Evolutionary conservation across 2,329 filamentous ascomycete species (phyloP).

Genomic region (Trichoderma semiorbis): DNA sequence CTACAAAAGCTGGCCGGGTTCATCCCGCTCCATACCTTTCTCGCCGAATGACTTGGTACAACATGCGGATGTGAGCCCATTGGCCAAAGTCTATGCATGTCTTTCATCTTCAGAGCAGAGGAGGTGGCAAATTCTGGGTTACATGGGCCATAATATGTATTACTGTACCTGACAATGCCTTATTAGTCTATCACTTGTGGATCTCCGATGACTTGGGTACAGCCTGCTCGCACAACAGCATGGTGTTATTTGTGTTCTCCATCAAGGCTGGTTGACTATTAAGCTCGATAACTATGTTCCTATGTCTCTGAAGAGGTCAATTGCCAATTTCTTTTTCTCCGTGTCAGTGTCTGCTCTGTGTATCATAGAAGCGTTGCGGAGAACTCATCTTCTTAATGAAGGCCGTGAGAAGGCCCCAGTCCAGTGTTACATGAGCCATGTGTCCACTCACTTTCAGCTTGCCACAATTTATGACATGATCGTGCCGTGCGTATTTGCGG

Average conservation of each 20-base stretch:
- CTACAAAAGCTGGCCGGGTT: no score
- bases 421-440: background rate
- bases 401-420: background rate
- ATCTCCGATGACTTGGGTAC: background rate
- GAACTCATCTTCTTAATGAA: background rate
- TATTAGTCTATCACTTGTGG: background rate
- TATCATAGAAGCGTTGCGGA: background rate
- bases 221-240: background rate
- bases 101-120: background rate
- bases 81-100: background rate
- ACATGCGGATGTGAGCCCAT: background rate
- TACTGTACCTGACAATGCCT: background rate
- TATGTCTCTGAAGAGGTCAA: no score
- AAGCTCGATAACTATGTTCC: no score
- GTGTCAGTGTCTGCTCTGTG: background rate
- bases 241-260: no score
- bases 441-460: background rate
- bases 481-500: background rate
- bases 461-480: background rate
- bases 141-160: background rate
- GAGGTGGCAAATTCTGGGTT: background rate
- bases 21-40: background rate
- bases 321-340: no score
- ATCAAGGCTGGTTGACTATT: no score
- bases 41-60: background rate